phyloP scores from a whole-genome alignment of 2,329 filamentous ascomycete species.

The Fusarium xyrophilum region DNA sequence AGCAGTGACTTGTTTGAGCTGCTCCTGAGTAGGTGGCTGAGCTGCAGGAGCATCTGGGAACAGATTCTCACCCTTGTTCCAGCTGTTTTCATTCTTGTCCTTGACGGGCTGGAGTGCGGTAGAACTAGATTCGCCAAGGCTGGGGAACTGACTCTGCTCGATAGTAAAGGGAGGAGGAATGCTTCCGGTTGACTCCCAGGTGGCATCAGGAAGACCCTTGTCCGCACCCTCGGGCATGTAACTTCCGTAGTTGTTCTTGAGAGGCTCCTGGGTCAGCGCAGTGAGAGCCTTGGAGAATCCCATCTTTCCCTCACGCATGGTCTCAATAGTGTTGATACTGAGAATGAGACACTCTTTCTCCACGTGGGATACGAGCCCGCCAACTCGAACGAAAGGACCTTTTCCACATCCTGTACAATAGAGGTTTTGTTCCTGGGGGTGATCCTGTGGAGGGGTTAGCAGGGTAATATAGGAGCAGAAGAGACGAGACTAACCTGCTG shows the following conservation, averaged over 20 bases:
- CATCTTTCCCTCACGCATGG: conserved; percentile 48
- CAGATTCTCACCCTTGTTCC: conserved; percentile 31
- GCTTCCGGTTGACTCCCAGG: background rate
- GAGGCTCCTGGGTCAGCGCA: conserved; percentile 35
- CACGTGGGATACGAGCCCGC: conserved; percentile 54
- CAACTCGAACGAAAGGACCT: conserved; percentile 48
- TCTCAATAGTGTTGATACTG: conserved; percentile 43
- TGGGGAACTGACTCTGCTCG: conserved; percentile 28
- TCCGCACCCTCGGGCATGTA: conserved; percentile 36
- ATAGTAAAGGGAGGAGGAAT: conserved; percentile 7
- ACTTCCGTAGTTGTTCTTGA: conserved; percentile 41
- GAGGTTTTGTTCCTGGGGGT: conserved; percentile 51
- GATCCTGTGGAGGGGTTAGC: conserved; percentile 43
- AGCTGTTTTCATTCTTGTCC: conserved; percentile 16
- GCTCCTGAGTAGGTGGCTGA: conserved; percentile 26
- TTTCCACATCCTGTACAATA: conserved; percentile 55
- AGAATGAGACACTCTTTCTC: conserved; percentile 53
- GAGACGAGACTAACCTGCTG: conserved; percentile 43
- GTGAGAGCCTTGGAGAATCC: conserved; percentile 46
- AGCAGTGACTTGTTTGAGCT: conserved; percentile 22
- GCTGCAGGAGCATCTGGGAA: conserved; percentile 38
- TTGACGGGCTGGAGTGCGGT: background rate
- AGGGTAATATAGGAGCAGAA: background rate
- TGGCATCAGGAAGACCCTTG: background rate
- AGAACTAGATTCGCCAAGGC: conserved; percentile 8